A percentile compares a stretch with the other conserved stretches of the same genome.
Conservation (phyloP, 108 stramenopile species). For the Mediolabrus comicus region DNA sequence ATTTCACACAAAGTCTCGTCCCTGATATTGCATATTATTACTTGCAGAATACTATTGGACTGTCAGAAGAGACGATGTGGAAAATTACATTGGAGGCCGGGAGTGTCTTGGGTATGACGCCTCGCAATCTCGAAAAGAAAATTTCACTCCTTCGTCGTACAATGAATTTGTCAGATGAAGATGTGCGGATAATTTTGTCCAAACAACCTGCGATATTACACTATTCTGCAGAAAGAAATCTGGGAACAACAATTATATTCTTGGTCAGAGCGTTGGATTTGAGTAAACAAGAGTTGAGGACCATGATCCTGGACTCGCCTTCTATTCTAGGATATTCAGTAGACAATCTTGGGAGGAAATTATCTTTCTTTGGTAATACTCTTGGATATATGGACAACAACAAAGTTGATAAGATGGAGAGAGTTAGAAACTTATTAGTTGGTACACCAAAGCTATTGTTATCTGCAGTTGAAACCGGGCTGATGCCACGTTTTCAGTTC, state of each 20-base stretch:
- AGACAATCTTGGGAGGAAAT: constrained; percentile 55
- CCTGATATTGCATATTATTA: constrained; percentile 82
- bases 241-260: constrained; percentile 63
- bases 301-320: constrained; percentile 61
- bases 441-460: constrained; percentile 58
- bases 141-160: constrained; percentile 51
- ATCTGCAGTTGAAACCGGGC: constrained; percentile 57
- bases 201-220: constrained; percentile 67
- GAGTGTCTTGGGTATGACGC: constrained; percentile 73
- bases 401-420: constrained; percentile 19
- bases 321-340: constrained; percentile 61
- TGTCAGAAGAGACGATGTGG: constrained; percentile 83
- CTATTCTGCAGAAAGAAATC: constrained; percentile 61
- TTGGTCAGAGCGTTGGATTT: constrained; percentile 57
- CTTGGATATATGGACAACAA: constrained; percentile 47
- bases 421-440: constrained; percentile 54
- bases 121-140: constrained; percentile 61
- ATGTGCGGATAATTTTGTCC: constrained; percentile 53
- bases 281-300: constrained; percentile 52
- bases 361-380: constrained; percentile 60
- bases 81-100: constrained; percentile 68
- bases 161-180: constrained; percentile 65
- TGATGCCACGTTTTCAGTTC: constrained; percentile 64
- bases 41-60: constrained; percentile 65
- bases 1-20: constrained; percentile 17